These are phyloP conservation scores for Iris macrosiphon DNA, from an alignment of 106 monocot genomes.

Conservation along the genomic window DNA sequence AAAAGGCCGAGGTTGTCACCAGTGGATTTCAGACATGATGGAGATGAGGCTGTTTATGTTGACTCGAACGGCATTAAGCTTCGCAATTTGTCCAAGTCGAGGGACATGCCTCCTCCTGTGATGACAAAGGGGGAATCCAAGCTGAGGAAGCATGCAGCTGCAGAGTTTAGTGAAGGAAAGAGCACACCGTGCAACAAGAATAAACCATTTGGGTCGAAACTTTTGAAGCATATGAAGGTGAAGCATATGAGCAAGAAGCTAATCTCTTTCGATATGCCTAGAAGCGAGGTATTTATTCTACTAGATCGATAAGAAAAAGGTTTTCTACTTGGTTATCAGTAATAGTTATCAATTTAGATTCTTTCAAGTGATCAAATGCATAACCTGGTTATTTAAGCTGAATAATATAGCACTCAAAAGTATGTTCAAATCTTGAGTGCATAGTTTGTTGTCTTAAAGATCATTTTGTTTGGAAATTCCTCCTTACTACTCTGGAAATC, in stretches of 20 bases:
- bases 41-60: conserved; percentile 26
- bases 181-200: conserved; percentile 12
- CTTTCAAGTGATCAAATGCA: no score
- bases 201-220: conserved; percentile 12
- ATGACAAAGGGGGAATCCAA: conserved; percentile 5
- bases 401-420: no score
- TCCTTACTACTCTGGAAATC: no score
- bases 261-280: conserved; percentile 14
- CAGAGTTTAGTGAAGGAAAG: conserved; percentile 10
- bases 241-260: conserved; percentile 31
- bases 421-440: no score
- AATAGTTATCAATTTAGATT: no score
- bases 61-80: conserved; percentile 72
- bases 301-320: no score
- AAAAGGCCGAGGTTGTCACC: conserved; percentile 31
- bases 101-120: conserved; percentile 1
- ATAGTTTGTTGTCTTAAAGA: no score
- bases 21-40: conserved; percentile 4
- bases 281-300: conserved; percentile 33
- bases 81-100: conserved; percentile 56
- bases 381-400: no score
- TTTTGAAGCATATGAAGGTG: conserved; percentile 27
- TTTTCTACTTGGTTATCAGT: no score
- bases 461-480: no score
- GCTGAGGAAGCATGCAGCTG: conserved; percentile 10